These are phyloP conservation scores for Canavalia gladiata DNA, from an alignment of 306 rosid species.

Conservation along the genomic window DNA sequence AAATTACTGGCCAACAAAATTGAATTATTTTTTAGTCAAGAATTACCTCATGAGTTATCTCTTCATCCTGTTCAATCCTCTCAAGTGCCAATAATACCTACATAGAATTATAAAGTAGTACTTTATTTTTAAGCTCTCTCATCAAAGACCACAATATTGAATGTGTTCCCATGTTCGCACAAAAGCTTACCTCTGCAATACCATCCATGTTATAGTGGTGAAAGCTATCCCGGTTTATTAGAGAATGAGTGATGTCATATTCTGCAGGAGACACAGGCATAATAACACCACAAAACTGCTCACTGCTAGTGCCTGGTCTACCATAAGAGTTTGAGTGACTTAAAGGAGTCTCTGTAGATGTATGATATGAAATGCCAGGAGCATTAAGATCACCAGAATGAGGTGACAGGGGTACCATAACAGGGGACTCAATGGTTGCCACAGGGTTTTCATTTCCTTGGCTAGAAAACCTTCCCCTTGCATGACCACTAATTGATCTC, in stretches of 20 bases:
- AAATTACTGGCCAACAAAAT: constrained; percentile 27
- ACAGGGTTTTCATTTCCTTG: constrained; percentile 55
- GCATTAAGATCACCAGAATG: constrained; percentile 53
- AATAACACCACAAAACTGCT: constrained; percentile 41
- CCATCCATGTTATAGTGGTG: constrained; percentile 61
- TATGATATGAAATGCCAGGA: constrained; percentile 54
- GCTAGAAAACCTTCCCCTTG: constrained; percentile 60
- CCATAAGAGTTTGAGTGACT: constrained; percentile 52
- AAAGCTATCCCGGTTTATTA: constrained; percentile 54
- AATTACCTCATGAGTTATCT: constrained; percentile 78
- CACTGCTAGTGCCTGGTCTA: constrained; percentile 59
- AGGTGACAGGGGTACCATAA: constrained; percentile 46
- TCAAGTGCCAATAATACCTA: constrained; percentile 83
- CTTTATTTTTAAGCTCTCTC: constrained; percentile 14
- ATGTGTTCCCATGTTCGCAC: constrained; percentile 17
- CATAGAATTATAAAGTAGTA: constrained; percentile 36
- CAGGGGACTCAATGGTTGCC: constrained; percentile 48
- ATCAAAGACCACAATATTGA: constrained; percentile 14
- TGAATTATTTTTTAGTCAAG: constrained; percentile 25
- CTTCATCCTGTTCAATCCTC: constrained; percentile 83
- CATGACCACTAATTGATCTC: constrained; percentile 54
- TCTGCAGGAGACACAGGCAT: constrained; percentile 56
- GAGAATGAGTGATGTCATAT: constrained; percentile 52
- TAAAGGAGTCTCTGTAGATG: constrained; percentile 53
- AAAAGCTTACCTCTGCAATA: constrained; percentile 70